phyloP scores from a whole-genome alignment of 495 filamentous ascomycete genomes.

The Thozetella sp. region DNA sequence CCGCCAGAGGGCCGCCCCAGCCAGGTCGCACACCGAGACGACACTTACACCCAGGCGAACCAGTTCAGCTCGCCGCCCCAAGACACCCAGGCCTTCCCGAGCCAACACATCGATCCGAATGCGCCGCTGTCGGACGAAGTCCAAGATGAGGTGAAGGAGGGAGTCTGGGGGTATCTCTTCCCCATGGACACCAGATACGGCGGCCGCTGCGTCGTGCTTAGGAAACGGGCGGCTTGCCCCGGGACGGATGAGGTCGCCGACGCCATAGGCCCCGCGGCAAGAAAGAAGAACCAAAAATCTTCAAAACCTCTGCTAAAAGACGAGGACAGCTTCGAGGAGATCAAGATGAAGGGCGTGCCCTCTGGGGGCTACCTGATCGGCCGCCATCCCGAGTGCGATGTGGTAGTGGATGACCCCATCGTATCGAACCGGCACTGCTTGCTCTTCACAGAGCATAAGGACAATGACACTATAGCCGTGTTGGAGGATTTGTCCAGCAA shows the following conservation, averaged over 20 bases:
- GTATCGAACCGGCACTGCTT: constrained; percentile 97
- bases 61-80: constrained; percentile 56
- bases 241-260: constrained; percentile 38
- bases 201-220: constrained; percentile 70
- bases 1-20: constrained; percentile 65
- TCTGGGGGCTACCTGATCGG: constrained; percentile 91
- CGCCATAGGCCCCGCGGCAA: constrained; percentile 12
- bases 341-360: constrained; percentile 56
- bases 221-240: constrained; percentile 67
- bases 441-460: constrained; percentile 84
- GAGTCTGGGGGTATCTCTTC: constrained; percentile 94
- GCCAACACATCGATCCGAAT: constrained; percentile 79
- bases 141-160: constrained; percentile 83
- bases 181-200: constrained; percentile 72
- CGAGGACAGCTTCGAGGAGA: constrained; percentile 60
- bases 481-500: constrained; percentile 95
- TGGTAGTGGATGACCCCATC: constrained; percentile 74
- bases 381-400: constrained; percentile 91
- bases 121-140: constrained; percentile 78
- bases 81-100: constrained; percentile 69
- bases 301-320: constrained; percentile 45
- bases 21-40: constrained; percentile 51
- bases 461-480: constrained; percentile 76
- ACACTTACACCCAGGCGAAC: constrained; percentile 45
- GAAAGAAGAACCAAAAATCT: constrained; percentile 31